Evolutionary conservation across 768 basidiomycete species (phyloP).

Genomic region (Lactarius akahatsu): DNA sequence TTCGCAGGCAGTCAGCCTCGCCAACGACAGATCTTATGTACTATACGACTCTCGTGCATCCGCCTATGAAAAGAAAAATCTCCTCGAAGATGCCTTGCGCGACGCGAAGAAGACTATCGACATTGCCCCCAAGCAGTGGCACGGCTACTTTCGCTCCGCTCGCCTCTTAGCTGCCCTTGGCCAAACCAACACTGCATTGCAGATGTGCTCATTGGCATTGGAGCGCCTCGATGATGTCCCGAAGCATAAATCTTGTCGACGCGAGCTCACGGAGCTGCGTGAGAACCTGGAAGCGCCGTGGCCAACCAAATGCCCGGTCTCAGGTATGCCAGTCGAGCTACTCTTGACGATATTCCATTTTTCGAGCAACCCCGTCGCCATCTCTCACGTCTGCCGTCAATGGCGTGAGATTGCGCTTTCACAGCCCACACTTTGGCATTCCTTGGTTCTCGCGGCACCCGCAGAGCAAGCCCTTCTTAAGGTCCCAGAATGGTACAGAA

Average conservation of each 20-base stretch:
- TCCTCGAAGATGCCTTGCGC: slow-evolving; percentile 59
- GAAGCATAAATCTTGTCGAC: slow-evolving; percentile 44
- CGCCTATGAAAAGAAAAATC: slow-evolving; percentile 60
- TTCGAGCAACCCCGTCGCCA: slow-evolving; percentile 43
- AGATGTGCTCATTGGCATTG: slow-evolving; percentile 62
- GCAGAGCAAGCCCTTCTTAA: slow-evolving; percentile 49
- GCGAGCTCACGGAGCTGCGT: slow-evolving; percentile 24
- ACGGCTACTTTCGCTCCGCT: slow-evolving; percentile 75
- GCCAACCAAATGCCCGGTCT: slow-evolving; percentile 15
- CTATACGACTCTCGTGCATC: slow-evolving; percentile 78
- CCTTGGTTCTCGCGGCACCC: slow-evolving; percentile 48
- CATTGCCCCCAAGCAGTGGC: slow-evolving; percentile 63
- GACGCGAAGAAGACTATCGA: slow-evolving; percentile 71
- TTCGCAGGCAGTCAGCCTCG: slow-evolving; percentile 16
- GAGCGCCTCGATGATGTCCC: slow-evolving; percentile 46
- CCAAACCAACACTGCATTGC: slow-evolving; percentile 51
- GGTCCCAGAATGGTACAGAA: slow-evolving; percentile 56
- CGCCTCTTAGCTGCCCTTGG: slow-evolving; percentile 56
- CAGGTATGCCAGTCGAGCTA: slow-evolving; percentile 65
- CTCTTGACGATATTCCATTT: slow-evolving; percentile 53
- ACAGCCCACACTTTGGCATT: slow-evolving; percentile 61
- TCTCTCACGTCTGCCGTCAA: slow-evolving; percentile 59
- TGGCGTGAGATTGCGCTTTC: slow-evolving; percentile 59
- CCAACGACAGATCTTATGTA: slow-evolving; percentile 29
- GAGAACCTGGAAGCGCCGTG: background rate